A percentile compares a stretch with the other conserved stretches of the same genome.
Evolutionary conservation across 192 early-diverging fungal species (phyloP).

Genomic region (Backusella australiensis): DNA sequence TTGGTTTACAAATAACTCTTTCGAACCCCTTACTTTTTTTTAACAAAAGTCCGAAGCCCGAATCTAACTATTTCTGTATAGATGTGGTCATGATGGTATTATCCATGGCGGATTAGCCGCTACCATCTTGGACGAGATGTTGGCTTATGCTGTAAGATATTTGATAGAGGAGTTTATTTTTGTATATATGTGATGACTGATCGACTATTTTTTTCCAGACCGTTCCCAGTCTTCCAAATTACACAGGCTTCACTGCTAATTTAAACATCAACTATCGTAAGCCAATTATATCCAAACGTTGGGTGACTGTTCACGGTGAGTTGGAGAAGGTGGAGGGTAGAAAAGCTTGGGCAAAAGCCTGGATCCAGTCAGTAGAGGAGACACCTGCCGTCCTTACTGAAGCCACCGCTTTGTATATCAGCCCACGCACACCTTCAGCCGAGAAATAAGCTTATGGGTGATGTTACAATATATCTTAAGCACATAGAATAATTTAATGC

Average conservation of each 20-base stretch:
- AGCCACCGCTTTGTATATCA: conserved; percentile 26
- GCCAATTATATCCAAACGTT: conserved; percentile 24
- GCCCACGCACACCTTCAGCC: conserved; percentile 9
- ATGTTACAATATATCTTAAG: not conserved
- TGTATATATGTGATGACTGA: not conserved
- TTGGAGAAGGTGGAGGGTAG: conserved; percentile 16
- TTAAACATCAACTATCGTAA: conserved; percentile 30
- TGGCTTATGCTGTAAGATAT: conserved; percentile 32
- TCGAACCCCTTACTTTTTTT: not conserved
- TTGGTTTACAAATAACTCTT: not conserved
- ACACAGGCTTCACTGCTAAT: conserved; percentile 30
- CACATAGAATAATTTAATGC: not conserved
- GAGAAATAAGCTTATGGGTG: not conserved
- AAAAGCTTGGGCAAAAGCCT: conserved; percentile 28
- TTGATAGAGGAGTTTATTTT: not conserved
- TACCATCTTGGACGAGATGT: conserved; percentile 28
- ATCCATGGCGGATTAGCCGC: conserved; percentile 71
- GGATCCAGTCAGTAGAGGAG: conserved; percentile 22
- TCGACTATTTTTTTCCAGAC: not conserved
- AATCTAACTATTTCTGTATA: not conserved
- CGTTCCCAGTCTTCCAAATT: conserved; percentile 24
- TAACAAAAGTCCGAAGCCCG: not conserved
- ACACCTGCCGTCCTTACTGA: conserved; percentile 19
- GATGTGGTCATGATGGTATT: conserved; percentile 76
- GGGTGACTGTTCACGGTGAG: conserved; percentile 26